phyloP scores from a whole-genome alignment of 2,329 filamentous ascomycete genomes.

The Rhinocladiella similis region DNA sequence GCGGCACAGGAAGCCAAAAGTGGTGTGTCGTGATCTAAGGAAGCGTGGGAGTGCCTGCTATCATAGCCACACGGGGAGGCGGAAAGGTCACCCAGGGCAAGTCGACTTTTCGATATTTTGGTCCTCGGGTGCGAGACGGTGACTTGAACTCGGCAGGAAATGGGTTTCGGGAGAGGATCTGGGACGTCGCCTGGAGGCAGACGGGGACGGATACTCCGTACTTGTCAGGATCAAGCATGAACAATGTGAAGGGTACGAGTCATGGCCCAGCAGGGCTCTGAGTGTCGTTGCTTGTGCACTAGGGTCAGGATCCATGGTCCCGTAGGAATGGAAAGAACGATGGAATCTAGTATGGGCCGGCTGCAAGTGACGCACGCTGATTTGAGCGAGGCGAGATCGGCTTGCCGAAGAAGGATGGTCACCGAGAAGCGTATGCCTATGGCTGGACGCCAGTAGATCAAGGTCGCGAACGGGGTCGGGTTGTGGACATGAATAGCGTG shows the following conservation, averaged over 20 bases:
- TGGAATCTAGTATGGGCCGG: neutral
- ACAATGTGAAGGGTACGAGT: neutral
- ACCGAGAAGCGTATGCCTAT: neutral
- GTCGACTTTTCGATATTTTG: neutral
- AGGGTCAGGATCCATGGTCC: neutral
- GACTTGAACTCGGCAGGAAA: neutral
- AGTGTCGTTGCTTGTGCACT: neutral
- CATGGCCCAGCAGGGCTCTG: no score
- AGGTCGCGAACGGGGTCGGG: no score
- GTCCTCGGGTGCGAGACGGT: neutral
- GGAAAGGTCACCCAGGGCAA: neutral
- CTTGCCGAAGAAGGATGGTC: neutral
- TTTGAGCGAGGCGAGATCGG: neutral
- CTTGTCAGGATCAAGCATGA: neutral
- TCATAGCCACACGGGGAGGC: neutral
- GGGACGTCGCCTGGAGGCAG: neutral
- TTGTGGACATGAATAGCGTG: neutral
- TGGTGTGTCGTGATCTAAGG: neutral
- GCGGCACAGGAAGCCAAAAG: neutral
- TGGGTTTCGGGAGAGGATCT: neutral
- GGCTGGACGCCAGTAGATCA: no score
- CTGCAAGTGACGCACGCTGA: neutral
- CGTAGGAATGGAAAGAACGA: neutral
- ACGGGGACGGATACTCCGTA: neutral
- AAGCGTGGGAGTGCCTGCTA: constrained; percentile 1